Percentiles rank a stretch among this genome's conserved stretches.
These are phyloP conservation scores for Suhomyces coccinellae DNA, from an alignment of 1,139 yeast genomes.

Conservation along the genomic window DNA sequence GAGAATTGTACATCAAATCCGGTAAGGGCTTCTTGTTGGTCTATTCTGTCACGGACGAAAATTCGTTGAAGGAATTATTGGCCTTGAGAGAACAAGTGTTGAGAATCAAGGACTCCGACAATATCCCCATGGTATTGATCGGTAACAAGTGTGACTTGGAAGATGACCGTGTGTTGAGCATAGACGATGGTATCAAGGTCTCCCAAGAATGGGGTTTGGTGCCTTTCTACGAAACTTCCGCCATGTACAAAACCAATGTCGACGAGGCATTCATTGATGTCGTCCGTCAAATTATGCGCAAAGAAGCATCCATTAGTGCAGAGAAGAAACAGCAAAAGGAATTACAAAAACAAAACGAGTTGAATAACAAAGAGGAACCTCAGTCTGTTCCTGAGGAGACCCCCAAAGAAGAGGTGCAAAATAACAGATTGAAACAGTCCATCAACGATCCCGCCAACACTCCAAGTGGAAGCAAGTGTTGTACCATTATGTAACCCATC, in stretches of 20 bases:
- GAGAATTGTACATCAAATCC: conserved; percentile 65
- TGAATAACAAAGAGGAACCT: conserved; percentile 7
- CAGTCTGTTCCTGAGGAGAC: conserved; percentile 1
- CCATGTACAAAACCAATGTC: conserved; percentile 86
- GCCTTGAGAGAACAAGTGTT: conserved; percentile 86
- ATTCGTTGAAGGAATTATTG: conserved; percentile 77
- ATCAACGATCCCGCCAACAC: conserved; percentile 15
- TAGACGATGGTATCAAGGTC: conserved; percentile 78
- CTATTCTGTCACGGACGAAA: conserved; percentile 85
- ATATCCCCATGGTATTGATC: conserved; percentile 82
- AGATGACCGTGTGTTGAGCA: conserved; percentile 71
- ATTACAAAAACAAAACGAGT: conserved; percentile 32
- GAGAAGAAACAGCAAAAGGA: conserved; percentile 50
- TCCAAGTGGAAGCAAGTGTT: conserved; percentile 17
- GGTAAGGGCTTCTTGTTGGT: conserved; percentile 57
- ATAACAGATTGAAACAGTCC: conserved; percentile 18
- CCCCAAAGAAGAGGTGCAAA: conserved; percentile 11
- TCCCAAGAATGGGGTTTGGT: conserved; percentile 87
- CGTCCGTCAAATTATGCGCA: conserved; percentile 83
- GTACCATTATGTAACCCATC: conserved; percentile 17
- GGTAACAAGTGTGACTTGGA: conserved; percentile 87
- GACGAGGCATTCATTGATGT: conserved; percentile 88
- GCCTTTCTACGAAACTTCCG: conserved; percentile 92
- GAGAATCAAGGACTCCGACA: conserved; percentile 77
- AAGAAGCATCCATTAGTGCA: conserved; percentile 52